A percentile compares a stretch with the other conserved stretches of the same genome.
These are phyloP conservation scores for Dactylellina parvicollis DNA, from an alignment of 2,329 filamentous ascomycete genomes.

Conservation along the genomic window DNA sequence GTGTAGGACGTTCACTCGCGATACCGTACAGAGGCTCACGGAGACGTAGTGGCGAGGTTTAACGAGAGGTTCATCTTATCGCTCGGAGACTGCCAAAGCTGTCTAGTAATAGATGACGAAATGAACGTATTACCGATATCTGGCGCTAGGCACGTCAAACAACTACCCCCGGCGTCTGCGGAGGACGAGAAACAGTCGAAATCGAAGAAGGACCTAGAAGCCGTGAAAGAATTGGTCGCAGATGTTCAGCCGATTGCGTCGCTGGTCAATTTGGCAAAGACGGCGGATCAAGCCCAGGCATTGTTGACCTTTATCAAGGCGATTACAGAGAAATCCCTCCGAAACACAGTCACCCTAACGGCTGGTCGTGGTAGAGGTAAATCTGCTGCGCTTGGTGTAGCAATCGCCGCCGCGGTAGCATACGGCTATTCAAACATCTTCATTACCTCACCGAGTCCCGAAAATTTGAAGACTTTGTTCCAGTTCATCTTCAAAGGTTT, in stretches of 20 bases:
- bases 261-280: conserved; percentile 83
- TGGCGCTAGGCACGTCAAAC: conserved; percentile 87
- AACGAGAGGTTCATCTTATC: conserved; percentile 98
- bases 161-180: conserved; percentile 78
- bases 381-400: conserved; percentile 92
- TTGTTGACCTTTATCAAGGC: conserved; percentile 96
- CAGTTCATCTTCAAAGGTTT: conserved; percentile 99
- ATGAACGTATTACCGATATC: conserved; percentile 97
- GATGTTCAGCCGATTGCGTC: conserved; percentile 88
- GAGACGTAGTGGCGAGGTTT: conserved; percentile 93
- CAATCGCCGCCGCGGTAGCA: conserved; percentile 90
- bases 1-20: conserved; percentile 84
- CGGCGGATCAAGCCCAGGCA: conserved; percentile 94
- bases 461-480: conserved; percentile 98
- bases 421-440: conserved; percentile 99
- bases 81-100: conserved; percentile 91
- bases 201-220: conserved; percentile 78
- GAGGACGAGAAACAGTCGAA: conserved; percentile 74
- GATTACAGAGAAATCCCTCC: conserved; percentile 92
- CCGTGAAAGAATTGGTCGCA: conserved; percentile 84
- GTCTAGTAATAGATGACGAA: conserved; percentile 96
- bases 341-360: conserved; percentile 91
- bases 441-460: conserved; percentile 95
- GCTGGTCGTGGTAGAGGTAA: conserved; percentile 95
- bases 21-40: conserved; percentile 95